Evolutionary conservation across 257 asterid species (phyloP), one percentile per base, ranked within the genome.

Genomic region (Osmanthus fragrans): DNA sequence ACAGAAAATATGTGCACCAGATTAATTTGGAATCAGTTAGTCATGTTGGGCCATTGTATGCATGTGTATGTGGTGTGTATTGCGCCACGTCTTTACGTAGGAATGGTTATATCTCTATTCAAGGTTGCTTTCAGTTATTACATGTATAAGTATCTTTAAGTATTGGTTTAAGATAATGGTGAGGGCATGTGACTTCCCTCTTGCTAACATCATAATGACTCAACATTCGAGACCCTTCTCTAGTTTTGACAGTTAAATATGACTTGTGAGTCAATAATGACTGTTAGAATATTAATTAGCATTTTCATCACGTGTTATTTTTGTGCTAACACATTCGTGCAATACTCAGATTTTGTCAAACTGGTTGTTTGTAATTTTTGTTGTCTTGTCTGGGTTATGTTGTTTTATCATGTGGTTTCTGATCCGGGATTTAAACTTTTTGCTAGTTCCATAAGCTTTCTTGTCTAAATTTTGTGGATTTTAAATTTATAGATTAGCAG

Each of bases 401-500:
- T 76, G 67, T 25, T 63, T 63, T 25, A 27, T 19, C 34, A 23
- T 18, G 32, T 60, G 33, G 67, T 63, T 63, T 27, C 34, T 65
- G 8, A 25, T 73, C 13, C 29, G 30, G 32, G 70, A 58, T 47
- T 71, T 40, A 49, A 78, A 70, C 71, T 71, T 58, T 75, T 79
- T 8, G 25, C 64, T 76, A 63, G 80, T 84, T 58, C 72, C 27
- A 64, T 47, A 77, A 73, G 65, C 33, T 80, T 78, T 78, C 39
- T 29, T 64, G 79, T 78, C 56, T 82, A 3, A 11, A 8, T 63
- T 63, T 13, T 21, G 36, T 58, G 69, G 21, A 63, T 12, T 63
- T 69, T 76, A 39, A 81, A 83, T 80, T 86, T 63, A 84, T 87
- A 94, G 99, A 93, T 93, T 65, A 82, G 97, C 89, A 85, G 85